These are phyloP conservation scores for Aureobasidium uvarum DNA, from an alignment of 2,329 filamentous ascomycete species.

Conservation along the genomic window DNA sequence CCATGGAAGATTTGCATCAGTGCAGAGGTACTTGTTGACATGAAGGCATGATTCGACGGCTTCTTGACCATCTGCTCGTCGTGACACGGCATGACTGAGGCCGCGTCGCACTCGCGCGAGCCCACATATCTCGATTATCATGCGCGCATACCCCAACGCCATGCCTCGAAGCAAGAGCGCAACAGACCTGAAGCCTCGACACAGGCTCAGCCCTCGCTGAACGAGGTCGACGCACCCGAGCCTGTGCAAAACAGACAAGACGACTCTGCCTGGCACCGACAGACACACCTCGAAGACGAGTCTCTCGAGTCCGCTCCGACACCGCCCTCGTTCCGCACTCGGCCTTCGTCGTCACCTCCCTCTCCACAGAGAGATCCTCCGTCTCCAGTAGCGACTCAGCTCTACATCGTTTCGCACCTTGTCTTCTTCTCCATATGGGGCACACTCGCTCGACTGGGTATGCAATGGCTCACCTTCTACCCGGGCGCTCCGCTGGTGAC, in stretches of 20 bases:
- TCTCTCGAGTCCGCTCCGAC: slow-evolving; percentile 51
- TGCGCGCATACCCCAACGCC: background rate
- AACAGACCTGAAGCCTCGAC: background rate
- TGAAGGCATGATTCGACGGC: background rate
- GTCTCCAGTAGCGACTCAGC: slow-evolving; percentile 38
- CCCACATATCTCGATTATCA: background rate
- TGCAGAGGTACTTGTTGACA: background rate
- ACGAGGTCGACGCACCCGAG: slow-evolving; percentile 29
- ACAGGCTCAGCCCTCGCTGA: background rate
- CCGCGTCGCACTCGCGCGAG: background rate
- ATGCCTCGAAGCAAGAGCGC: background rate
- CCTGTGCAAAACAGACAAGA: slow-evolving; percentile 27
- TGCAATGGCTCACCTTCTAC: slow-evolving; percentile 77
- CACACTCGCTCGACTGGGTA: slow-evolving; percentile 75
- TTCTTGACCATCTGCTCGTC: background rate
- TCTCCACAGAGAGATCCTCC: background rate
- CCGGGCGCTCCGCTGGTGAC: slow-evolving; percentile 72
- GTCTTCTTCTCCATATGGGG: slow-evolving; percentile 83
- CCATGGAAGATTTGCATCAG: background rate
- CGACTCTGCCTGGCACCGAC: background rate
- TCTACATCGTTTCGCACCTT: slow-evolving; percentile 73
- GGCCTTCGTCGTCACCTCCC: slow-evolving; percentile 26
- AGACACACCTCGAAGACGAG: slow-evolving; percentile 32
- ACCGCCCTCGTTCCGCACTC: slow-evolving; percentile 14
- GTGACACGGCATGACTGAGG: slow-evolving; percentile 4